These are phyloP conservation scores for Pyropia yezoensis DNA, from an alignment of 23 red algal species.

Conservation along the genomic window DNA sequence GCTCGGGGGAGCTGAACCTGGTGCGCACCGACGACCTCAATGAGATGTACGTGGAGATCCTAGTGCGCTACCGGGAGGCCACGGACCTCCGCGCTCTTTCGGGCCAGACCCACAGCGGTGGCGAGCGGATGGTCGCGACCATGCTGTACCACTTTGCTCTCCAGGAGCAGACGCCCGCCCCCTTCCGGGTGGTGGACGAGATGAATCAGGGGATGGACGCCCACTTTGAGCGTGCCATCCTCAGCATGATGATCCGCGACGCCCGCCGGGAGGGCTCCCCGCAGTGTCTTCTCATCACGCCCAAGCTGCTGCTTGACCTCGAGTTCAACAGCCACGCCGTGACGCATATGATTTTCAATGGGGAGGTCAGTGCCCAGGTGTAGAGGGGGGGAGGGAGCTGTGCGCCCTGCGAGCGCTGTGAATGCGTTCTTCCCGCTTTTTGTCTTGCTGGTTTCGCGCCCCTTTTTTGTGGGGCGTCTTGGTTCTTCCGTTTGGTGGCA, in stretches of 20 bases:
- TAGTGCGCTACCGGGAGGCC: constrained; percentile 77
- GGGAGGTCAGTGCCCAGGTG: constrained; percentile 18
- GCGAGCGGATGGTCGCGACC: constrained; percentile 95
- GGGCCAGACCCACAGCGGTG: constrained; percentile 64
- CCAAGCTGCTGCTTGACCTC: constrained; percentile 79
- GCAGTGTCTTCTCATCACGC: constrained; percentile 86
- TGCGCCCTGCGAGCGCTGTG: no score
- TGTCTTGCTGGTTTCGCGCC: no score
- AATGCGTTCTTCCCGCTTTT: no score
- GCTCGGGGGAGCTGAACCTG: constrained; percentile 64
- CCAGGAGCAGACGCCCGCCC: constrained; percentile 37
- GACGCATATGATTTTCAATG: constrained; percentile 85
- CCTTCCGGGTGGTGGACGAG: constrained; percentile 92
- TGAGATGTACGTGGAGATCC: constrained; percentile 60
- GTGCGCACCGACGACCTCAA: constrained; percentile 28
- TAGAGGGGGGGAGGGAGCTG: no score
- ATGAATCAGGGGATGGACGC: constrained; percentile 98
- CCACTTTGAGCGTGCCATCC: constrained; percentile 71
- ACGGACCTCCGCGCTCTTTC: constrained; percentile 46
- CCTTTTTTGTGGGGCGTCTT: no score
- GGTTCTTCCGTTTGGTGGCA: no score
- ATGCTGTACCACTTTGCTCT: constrained; percentile 77
- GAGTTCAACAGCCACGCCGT: constrained; percentile 39
- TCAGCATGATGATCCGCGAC: constrained; percentile 84
- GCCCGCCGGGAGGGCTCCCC: constrained; percentile 30